Conservation (phyloP, 345 rosid species). For the Streptanthus diversifolius region DNA sequence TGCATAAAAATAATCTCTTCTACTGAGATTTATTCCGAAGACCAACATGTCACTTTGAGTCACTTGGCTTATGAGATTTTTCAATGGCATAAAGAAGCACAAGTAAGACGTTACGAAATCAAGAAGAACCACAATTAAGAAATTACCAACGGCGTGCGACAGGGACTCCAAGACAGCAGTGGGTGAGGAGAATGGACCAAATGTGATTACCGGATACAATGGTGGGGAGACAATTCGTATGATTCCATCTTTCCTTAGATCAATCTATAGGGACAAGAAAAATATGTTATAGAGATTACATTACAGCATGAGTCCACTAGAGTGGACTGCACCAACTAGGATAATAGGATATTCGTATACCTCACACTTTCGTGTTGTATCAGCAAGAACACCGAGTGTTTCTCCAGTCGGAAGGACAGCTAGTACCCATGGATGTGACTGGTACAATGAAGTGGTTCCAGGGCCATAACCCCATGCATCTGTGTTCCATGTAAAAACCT, state of each 20-base stretch:
- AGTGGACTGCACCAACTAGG: not conserved
- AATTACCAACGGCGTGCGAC: conserved; percentile 74
- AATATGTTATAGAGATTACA: not conserved
- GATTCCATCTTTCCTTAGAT: conserved; percentile 59
- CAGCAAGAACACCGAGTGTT: conserved; percentile 86
- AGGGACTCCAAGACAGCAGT: conserved; percentile 65
- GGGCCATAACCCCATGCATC: conserved; percentile 88
- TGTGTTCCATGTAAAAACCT: conserved; percentile 93
- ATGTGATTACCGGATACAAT: conserved; percentile 74
- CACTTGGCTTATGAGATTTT: not conserved
- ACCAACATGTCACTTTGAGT: not conserved
- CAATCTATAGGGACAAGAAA: conserved; percentile 60
- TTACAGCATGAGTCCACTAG: not conserved
- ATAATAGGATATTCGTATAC: conserved; percentile 42
- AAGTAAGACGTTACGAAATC: not conserved
- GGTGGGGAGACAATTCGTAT: conserved; percentile 51
- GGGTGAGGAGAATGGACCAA: conserved; percentile 82
- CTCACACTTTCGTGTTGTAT: conserved; percentile 83
- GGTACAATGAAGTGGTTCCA: conserved; percentile 82
- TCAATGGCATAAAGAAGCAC: not conserved
- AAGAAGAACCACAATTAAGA: conserved; percentile 2
- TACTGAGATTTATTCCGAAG: not conserved
- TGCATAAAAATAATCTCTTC: not conserved
- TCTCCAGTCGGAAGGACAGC: conserved; percentile 85
- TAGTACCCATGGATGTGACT: conserved; percentile 96